Base-by-base conservation (phyloP, 805 yeast genomes). In the Spathaspora hagerdaliae region DNA sequence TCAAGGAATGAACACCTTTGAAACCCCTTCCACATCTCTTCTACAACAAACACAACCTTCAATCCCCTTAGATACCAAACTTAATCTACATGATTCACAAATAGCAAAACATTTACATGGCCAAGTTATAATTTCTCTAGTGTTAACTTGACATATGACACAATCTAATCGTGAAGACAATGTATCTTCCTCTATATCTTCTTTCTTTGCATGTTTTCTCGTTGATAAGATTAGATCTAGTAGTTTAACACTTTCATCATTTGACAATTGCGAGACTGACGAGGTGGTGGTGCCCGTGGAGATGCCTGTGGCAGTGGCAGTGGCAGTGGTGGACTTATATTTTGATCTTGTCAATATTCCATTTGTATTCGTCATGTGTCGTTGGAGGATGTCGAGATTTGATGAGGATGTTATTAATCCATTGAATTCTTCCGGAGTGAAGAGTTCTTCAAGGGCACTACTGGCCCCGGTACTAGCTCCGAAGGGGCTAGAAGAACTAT, bases 21-120 rank as follows among this genome's bases (percentile, higher is more conserved):
- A 76, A 41, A 77, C 84, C 1, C 85, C 84, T 43, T 82, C 82
- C 2, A 91, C 96, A 27, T 75, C 75, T 29, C 82, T 68, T 31
- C 96, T 76, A 57, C 97, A 91, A 57, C 96, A 86, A 0, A 90
- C 92, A 63, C 97, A 91, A 0, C 83, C 84, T 46, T 77, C 79
- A 57, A 84, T 83, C 10, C 86, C 85, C 49, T 90, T 76, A 31
- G 83, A 67, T 7, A 87, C 88, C 43, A 91, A 71, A 13, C 85
- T 78, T 9, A 82, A 69, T 13, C 97, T 74, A 58, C 97, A 91
- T 26, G 78, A 75, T 51, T 90, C 96, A 63, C 97, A 91, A 5
- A 91, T 71, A 0, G 96, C 90, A 45, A 91, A 79, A 62, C 97
- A 91, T 54, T 81, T 79, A 60, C 97, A 91, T 0, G 97, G 97